Percentiles rank a stretch among this genome's conserved stretches.
Evolutionary conservation across 306 rosid species (phyloP).

Genomic region (Quercus mongolica): DNA sequence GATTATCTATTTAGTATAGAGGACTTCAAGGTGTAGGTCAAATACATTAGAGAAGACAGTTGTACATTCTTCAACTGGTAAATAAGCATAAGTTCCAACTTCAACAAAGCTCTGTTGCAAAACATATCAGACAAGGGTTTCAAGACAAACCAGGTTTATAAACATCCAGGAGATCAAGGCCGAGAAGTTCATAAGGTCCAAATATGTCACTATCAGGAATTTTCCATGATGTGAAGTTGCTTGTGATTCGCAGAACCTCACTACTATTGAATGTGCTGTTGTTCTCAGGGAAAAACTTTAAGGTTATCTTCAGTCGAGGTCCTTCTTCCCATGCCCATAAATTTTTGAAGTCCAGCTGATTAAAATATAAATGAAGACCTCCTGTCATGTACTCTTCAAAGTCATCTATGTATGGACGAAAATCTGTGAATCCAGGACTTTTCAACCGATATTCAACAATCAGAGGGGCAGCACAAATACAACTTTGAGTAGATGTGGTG

Average conservation of each 20-base stretch:
- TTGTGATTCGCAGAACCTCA: constrained; percentile 48
- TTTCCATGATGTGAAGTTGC: constrained; percentile 41
- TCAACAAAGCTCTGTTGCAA: background rate
- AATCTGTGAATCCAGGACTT: constrained; percentile 89
- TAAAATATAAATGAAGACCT: constrained; percentile 37
- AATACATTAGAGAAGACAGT: constrained; percentile 3
- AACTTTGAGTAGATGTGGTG: constrained; percentile 41
- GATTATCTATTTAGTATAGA: background rate
- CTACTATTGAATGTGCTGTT: constrained; percentile 34
- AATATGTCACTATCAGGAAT: constrained; percentile 49
- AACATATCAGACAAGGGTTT: constrained; percentile 23
- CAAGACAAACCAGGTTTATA: constrained; percentile 47
- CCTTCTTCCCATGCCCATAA: constrained; percentile 67
- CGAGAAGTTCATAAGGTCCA: constrained; percentile 91
- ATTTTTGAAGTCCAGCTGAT: constrained; percentile 51
- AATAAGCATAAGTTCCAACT: constrained; percentile 7
- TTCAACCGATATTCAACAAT: constrained; percentile 77
- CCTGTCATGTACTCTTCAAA: constrained; percentile 44
- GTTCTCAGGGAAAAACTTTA: constrained; percentile 64
- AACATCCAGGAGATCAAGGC: constrained; percentile 57
- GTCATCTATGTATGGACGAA: constrained; percentile 38
- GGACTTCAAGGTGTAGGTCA: background rate
- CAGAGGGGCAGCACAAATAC: constrained; percentile 82
- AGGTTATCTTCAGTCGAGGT: constrained; percentile 69
- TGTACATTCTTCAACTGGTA: constrained; percentile 3